Evolutionary conservation across 2,329 filamentous ascomycete species (phyloP), one percentile per base, ranked within the genome.

Genomic region (Polychaeton citri): DNA sequence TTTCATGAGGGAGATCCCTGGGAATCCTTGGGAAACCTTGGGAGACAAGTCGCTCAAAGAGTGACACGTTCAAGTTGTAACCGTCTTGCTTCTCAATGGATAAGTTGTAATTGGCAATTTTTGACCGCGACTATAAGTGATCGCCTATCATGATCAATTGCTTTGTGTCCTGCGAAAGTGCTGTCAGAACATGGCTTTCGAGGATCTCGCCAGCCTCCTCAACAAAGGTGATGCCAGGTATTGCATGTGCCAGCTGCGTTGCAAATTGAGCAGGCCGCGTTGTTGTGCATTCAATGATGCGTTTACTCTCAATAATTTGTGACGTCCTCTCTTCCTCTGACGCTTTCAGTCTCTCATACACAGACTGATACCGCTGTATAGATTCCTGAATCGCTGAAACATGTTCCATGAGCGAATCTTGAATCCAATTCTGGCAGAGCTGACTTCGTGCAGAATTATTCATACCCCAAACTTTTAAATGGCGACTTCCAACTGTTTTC

Each of bases 191-290:
- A 39, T 81, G 76, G 0, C 72, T 63, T 49, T 83, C 79, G 20
- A 81, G 59, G 0, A 82, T 72, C 42, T 83, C 77, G 0, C 70
- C 78, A 2, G 78, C 78, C 47, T 83, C 78, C 49, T 83, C 78
- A 21, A 49, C 41, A 1, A 54, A 19, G 2, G 54, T 21, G 13
- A 54, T 42, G 6, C 50, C 50, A 2, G 50, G 45, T 2, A 13
- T 26, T 8, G 50, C 71, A 74, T 3, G 79, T 48, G 19, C 80
- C 48, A 2, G 76, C 65, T 45, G 76, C 71, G 34, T 59, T 55
- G 17, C 56, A 48, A 12, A 78, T 37, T 12, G 64, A 58, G 74
- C 73, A 2, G 76, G 55, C 0, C 71, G 71, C 0, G 71, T 74
- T 0, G 74, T 78, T 0, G 74, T 78, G 2, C 73, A 60, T 0